Base-by-base conservation (phyloP, 164 flowering plant genomes). In the Liriodendron chinense region DNA sequence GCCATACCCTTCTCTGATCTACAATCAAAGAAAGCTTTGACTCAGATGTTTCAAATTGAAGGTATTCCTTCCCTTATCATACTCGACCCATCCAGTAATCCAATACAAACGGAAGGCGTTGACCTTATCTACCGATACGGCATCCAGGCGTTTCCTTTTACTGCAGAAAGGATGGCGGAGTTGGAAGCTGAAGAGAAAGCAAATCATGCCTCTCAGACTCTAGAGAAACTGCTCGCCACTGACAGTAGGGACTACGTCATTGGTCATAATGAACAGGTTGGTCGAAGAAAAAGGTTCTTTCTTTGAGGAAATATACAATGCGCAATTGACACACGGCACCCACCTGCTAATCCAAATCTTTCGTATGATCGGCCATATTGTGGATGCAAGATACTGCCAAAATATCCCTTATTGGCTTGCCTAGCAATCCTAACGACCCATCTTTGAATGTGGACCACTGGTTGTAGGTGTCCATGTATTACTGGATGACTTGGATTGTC, bases 1-100 rank as follows among this genome's bases (percentile, higher is more conserved):
- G 84, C 84, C 13, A 47, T 81, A 22, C 84, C 84, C 18, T 78
- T 78, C 77, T 81, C 77, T 18, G 84, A 81, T 78, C 64, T 81
- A 21, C 65, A 76, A 66, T 72, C 79, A 12, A 81, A 76, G 77
- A 78, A 81, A 77, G 71, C 63, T 49, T 48, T 81, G 50, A 81
- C 70, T 23, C 53, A 70, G 61, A 78, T 49, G 47, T 81, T 78
- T 71, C 75, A 78, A 67, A 76, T 81, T 23, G 84, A 81, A 21
- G 84, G 77, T 5, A 81, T 81, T 20, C 84, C 84, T 47, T 78
- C 71, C 21, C 26, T 81, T 8, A 47, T 81, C 64, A 73, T 81
- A 26, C 57, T 78, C 5, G 75, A 76, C 47, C 26, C 64, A 2
- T 14, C 6, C 47, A 69, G 74, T 34, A 71, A 75, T 47, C 70